Evolutionary conservation across 2,329 filamentous ascomycete species (phyloP).

Genomic region (Neurospora sp.): DNA sequence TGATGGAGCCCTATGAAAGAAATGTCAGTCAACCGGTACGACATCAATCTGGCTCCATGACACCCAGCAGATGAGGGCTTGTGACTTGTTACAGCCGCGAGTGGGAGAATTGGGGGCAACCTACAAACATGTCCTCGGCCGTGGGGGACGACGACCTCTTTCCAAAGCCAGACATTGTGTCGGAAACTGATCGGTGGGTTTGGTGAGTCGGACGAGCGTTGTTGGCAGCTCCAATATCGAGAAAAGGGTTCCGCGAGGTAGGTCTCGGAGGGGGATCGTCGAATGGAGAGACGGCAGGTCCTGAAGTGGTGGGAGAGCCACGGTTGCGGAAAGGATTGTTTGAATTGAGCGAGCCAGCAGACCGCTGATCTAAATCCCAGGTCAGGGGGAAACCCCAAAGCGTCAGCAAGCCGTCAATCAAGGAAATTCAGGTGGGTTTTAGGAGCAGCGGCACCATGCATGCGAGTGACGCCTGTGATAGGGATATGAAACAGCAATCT

Average conservation of each 20-base stretch:
- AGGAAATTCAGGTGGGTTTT: conserved; percentile 10
- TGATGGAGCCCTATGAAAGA: conserved; percentile 54
- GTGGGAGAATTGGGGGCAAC: conserved; percentile 29
- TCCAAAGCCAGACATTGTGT: conserved; percentile 40
- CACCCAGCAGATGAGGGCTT: neutral
- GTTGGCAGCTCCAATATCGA: conserved; percentile 38
- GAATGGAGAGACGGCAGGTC: conserved; percentile 41
- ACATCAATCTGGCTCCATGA: neutral
- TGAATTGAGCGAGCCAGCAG: conserved; percentile 54
- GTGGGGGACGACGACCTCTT: conserved; percentile 42
- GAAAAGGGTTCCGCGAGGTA: conserved; percentile 66
- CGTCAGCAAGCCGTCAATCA: conserved; percentile 14
- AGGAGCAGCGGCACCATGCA: conserved; percentile 25
- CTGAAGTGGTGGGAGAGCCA: conserved; percentile 33
- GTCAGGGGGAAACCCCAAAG: conserved; percentile 17
- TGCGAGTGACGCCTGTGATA: conserved; percentile 32
- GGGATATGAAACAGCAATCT: conserved; percentile 38
- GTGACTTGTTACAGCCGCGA: neutral
- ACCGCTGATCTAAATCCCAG: conserved; percentile 32
- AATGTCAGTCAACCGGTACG: conserved; percentile 10
- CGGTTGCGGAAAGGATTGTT: conserved; percentile 78
- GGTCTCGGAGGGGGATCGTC: conserved; percentile 52
- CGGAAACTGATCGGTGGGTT: conserved; percentile 30
- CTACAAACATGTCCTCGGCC: conserved; percentile 68
- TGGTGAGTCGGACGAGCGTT: conserved; percentile 25